phyloP scores from a whole-genome alignment of 2,329 filamentous ascomycete genomes.

The Lecanicillium sp. region DNA sequence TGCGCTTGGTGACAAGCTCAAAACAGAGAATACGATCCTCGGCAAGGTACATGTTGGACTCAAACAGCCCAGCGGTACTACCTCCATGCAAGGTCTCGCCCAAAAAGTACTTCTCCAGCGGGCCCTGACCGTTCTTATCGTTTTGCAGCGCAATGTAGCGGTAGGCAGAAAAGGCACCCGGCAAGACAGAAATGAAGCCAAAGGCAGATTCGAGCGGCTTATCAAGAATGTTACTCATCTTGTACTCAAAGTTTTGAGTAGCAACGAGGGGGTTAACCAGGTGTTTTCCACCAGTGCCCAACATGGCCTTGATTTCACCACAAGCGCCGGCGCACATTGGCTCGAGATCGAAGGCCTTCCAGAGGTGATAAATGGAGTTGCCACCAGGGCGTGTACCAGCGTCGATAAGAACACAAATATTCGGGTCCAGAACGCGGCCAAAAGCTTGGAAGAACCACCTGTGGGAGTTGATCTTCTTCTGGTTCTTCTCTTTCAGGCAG shows the following conservation, averaged over 20 bases:
- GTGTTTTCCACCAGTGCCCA: constrained; percentile 75
- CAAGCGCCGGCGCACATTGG: constrained; percentile 97
- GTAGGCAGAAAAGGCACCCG: constrained; percentile 97
- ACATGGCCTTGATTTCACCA: constrained; percentile 98
- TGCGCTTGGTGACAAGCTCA: constrained; percentile 94
- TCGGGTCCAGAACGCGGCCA: constrained; percentile 83
- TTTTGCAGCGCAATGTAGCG: constrained; percentile 92
- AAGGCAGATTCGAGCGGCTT: constrained; percentile 97
- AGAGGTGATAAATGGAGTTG: constrained; percentile 94
- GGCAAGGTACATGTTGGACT: constrained; percentile 97
- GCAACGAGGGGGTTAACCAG: constrained; percentile 90
- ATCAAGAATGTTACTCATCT: constrained; percentile 98
- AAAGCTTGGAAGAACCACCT: constrained; percentile 99
- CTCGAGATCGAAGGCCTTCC: constrained; percentile 97
- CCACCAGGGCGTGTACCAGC: constrained; percentile 91
- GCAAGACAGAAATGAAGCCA: constrained; percentile 93
- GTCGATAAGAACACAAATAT: constrained; percentile 93
- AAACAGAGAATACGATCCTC: constrained; percentile 99
- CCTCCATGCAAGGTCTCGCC: constrained; percentile 94
- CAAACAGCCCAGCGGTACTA: constrained; percentile 90
- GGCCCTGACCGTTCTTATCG: constrained; percentile 88
- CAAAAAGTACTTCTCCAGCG: constrained; percentile 92
- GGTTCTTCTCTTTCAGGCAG: constrained; percentile 98
- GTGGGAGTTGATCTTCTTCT: constrained; percentile 99
- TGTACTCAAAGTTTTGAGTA: constrained; percentile 98